Percentiles rank a stretch among this genome's conserved stretches.
Conservation (phyloP, 257 asterid species). For the Nicotiana tomentosiformis region DNA sequence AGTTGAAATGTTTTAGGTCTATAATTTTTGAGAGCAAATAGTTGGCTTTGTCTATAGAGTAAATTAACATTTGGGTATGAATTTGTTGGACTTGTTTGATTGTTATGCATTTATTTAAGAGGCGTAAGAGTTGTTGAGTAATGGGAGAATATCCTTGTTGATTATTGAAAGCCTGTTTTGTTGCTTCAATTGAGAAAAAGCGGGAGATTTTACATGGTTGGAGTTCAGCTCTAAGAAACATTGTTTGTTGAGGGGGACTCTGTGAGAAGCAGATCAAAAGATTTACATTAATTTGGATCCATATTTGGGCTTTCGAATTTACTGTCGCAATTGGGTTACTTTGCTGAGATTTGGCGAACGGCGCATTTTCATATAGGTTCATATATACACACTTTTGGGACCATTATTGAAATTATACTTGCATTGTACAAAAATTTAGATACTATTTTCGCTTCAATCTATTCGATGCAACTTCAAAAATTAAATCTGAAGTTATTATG, state of each 20-base stretch:
- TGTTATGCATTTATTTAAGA: conserved; percentile 46
- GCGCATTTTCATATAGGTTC: too few species aligned
- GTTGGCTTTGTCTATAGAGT: conserved; percentile 61
- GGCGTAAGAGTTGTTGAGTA: conserved; percentile 33
- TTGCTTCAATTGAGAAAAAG: conserved; percentile 4
- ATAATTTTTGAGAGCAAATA: conserved; percentile 57
- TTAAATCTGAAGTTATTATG: too few species aligned
- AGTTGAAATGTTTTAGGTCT: conserved; percentile 45
- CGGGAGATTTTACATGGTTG: conserved; percentile 5
- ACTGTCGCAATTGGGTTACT: not conserved
- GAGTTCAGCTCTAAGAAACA: conserved; percentile 1
- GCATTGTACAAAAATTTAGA: too few species aligned
- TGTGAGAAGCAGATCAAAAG: not conserved
- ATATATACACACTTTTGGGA: too few species aligned
- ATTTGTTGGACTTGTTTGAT: conserved; percentile 50
- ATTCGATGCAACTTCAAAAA: too few species aligned
- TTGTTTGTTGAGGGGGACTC: not conserved
- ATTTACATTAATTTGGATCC: not conserved
- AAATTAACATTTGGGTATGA: conserved; percentile 56
- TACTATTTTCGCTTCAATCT: too few species aligned
- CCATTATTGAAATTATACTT: too few species aligned
- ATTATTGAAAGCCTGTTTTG: not conserved
- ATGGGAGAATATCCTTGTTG: conserved; percentile 16
- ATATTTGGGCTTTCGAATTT: not conserved
- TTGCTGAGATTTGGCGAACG: too few species aligned